A percentile compares a stretch with the other conserved stretches of the same genome.
Conservation (phyloP, 1,284 basidiomycete species). For the Cutaneotrichosporon arboriforme region DNA sequence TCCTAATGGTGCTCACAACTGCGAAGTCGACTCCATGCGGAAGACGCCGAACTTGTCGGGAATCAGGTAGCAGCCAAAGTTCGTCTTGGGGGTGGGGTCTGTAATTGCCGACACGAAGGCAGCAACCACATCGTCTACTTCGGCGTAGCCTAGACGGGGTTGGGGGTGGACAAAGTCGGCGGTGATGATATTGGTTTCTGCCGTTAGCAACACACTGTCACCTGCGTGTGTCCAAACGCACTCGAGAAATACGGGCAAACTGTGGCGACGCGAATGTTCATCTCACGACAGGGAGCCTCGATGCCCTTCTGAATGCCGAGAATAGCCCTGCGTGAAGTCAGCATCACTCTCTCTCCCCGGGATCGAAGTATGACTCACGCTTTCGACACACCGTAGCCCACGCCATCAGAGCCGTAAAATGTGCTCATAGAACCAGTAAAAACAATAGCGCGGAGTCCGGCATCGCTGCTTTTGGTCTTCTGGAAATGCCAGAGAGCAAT, state of each 20-base stretch:
- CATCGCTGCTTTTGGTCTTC: constrained; percentile 13
- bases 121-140: constrained; percentile 15
- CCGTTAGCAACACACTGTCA: not conserved
- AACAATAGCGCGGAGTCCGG: constrained; percentile 7
- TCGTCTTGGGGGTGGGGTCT: constrained; percentile 12
- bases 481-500: constrained; percentile 16
- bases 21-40: constrained; percentile 12
- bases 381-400: constrained; percentile 17
- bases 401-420: constrained; percentile 15
- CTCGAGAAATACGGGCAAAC: constrained; percentile 21
- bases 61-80: constrained; percentile 16
- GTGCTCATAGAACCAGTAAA: constrained; percentile 13
- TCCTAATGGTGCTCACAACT: constrained; percentile 6
- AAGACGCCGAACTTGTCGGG: constrained; percentile 18
- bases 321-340: constrained; percentile 9
- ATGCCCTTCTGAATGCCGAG: constrained; percentile 17
- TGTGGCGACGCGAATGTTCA: constrained; percentile 9
- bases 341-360: too few relatives aligned
- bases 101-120: constrained; percentile 14
- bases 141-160: constrained; percentile 13
- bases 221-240: not conserved
- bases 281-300: not conserved
- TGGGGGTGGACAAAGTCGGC: constrained; percentile 17
- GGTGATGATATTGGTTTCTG: constrained; percentile 17
- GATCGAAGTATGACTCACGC: too few relatives aligned